Base-by-base conservation (phyloP, 306 rosid genomes). In the Prunus persica region DNA sequence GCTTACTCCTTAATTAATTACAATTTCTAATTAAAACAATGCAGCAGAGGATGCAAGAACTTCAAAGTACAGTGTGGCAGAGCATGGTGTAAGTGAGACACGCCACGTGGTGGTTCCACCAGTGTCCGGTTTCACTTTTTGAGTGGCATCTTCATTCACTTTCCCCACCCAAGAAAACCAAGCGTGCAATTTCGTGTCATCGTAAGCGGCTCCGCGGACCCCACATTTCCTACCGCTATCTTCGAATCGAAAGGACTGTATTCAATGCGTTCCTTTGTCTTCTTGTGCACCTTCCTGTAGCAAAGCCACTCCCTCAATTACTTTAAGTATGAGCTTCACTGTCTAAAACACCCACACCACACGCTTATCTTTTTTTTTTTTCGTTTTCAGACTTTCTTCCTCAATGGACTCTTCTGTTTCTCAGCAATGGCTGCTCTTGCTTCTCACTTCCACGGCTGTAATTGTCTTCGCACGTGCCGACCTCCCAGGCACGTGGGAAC, bases 401-500 rank as follows among this genome's bases (percentile, higher is more conserved):
- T n/a, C 64, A 13, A 67, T 56, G 70, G 57, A 38, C 2, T 38
- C 62, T 12, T n/a, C 18, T 43, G 38, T n/a, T 65, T 6, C 66
- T n/a, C 43, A 14, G 67, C 56, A 54, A 28, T 79, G 64, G 27
- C 80, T 54, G 28, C 80, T 38, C 18, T 24, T 51, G 30, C 18
- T 68, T 3, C 13, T 32, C 24, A 20, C 68, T 15, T 2, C 77
- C 76, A n/a, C 11, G 15, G 14, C 20, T 11, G 1, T 49, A 19
- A 3, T 28, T 11, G 3, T 57, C 24, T 10, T 11, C 11, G 27
- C 93, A 11, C 84, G 69, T 74, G 93, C 91, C 8, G 83, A 85
- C 0, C 96, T 93, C 74, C 98, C 98, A 4, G 98, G 98, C 85
- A 82, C 91, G 76, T 93, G 98, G 98, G 92, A 93, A 56, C 84